Conservation (phyloP, 768 basidiomycete species). For the Phallus indusiatus region DNA sequence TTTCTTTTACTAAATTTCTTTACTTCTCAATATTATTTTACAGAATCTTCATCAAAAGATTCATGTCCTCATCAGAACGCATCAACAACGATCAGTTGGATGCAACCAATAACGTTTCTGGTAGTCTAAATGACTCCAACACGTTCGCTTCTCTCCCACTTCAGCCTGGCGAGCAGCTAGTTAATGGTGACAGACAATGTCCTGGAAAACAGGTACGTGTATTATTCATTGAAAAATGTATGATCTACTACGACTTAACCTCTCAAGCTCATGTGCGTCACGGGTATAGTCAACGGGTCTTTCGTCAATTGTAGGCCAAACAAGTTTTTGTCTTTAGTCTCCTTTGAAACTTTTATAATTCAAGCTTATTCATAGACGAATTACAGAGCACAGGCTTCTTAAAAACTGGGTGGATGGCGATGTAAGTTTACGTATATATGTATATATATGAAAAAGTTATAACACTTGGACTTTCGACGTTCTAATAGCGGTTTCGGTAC, state of each 20-base stretch:
- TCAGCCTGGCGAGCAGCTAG: no score
- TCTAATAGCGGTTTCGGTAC: conserved; percentile 46
- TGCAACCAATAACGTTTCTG: no score
- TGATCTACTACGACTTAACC: not conserved
- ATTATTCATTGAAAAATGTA: no score
- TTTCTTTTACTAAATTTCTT: no score
- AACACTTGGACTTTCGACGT: not conserved
- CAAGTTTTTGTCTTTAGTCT: not conserved
- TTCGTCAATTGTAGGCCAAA: conserved; percentile 32
- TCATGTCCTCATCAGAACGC: no score
- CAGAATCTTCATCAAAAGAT: no score
- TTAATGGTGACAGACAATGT: conserved; percentile 5
- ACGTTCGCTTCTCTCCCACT: no score
- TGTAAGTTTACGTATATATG: conserved; percentile 34
- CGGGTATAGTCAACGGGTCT: conserved; percentile 36
- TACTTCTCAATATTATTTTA: no score
- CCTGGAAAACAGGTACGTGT: not conserved
- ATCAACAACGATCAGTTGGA: no score
- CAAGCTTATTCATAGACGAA: conserved; percentile 28
- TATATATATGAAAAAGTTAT: not conserved
- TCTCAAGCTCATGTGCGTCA: conserved; percentile 37
- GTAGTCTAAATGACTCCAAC: no score
- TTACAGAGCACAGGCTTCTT: conserved; percentile 34
- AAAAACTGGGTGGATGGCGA: conserved; percentile 49
- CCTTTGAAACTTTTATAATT: not conserved